Evolutionary conservation across 2,329 filamentous ascomycete genomes (phyloP).

Genomic region (Diaporthe velutina): DNA sequence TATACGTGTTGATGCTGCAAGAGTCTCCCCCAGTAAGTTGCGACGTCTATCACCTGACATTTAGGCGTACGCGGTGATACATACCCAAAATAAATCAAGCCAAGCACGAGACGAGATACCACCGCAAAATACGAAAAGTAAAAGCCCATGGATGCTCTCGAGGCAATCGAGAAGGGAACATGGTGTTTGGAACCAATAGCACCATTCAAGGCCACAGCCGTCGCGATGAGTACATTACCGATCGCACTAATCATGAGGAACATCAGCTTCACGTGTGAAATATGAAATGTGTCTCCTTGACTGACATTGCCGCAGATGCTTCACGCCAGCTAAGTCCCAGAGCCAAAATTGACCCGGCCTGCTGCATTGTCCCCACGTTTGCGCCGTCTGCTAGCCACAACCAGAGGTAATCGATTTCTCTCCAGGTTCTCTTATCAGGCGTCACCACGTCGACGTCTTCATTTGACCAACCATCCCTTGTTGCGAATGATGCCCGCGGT

Average conservation of each 20-base stretch:
- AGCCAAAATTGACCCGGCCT: slow-evolving; percentile 42
- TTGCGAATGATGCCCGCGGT: slow-evolving; percentile 38
- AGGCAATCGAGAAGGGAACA: slow-evolving; percentile 56
- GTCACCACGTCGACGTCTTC: slow-evolving; percentile 42
- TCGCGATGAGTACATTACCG: slow-evolving; percentile 56
- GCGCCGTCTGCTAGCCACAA: slow-evolving; percentile 43
- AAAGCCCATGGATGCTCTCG: slow-evolving; percentile 57
- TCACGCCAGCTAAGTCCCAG: slow-evolving; percentile 45
- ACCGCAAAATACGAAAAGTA: slow-evolving; percentile 51
- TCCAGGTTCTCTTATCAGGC: slow-evolving; percentile 38
- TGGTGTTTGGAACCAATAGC: slow-evolving; percentile 50
- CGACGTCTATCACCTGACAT: background rate
- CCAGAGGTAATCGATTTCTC: slow-evolving; percentile 42
- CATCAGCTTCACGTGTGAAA: background rate
- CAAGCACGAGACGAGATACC: slow-evolving; percentile 56
- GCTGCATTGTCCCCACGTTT: slow-evolving; percentile 45
- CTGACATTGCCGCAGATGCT: slow-evolving; percentile 43
- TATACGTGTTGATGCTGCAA: slow-evolving; percentile 44
- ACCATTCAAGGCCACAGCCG: slow-evolving; percentile 61
- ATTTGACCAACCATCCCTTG: slow-evolving; percentile 39
- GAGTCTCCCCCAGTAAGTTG: background rate
- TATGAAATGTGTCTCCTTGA: background rate
- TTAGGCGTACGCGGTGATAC: background rate
- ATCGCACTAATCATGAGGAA: slow-evolving; percentile 34
- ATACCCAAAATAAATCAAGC: slow-evolving; percentile 56